phyloP scores from a whole-genome alignment of 768 basidiomycete species.

The Serendipita vermifera region DNA sequence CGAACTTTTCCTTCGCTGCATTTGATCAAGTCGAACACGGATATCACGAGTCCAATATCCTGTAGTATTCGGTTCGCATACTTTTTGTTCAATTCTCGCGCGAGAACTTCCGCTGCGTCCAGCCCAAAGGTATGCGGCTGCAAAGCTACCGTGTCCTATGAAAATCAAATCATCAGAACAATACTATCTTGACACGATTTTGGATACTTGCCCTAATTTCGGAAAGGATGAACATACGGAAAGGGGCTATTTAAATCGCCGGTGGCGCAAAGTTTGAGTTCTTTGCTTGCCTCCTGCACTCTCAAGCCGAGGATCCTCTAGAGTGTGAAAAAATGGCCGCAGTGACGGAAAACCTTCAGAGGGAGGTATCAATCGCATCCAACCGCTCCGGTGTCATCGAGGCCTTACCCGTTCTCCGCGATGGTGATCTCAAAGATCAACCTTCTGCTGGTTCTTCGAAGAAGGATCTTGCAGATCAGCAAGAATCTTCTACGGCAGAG shows the following conservation, averaged over 20 bases:
- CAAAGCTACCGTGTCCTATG: constrained; percentile 82
- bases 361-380: constrained; percentile 1
- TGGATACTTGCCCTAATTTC: not conserved
- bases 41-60: constrained; percentile 83
- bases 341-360: constrained; percentile 1
- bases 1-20: constrained; percentile 86
- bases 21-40: constrained; percentile 74
- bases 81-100: constrained; percentile 82
- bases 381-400: not conserved
- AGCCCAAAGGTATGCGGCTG: constrained; percentile 74
- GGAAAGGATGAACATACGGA: constrained; percentile 4
- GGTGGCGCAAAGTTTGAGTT: not conserved
- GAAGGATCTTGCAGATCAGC: too few species aligned
- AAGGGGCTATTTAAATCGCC: not conserved
- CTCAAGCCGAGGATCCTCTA: constrained; percentile 3
- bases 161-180: not conserved
- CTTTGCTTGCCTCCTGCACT: constrained; percentile 6
- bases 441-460: not conserved
- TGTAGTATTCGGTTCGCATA: constrained; percentile 87
- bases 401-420: not conserved
- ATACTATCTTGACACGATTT: not conserved
- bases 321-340: constrained; percentile 8
- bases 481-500: too few species aligned
- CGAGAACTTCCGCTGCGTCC: constrained; percentile 65
- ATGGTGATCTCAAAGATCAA: not conserved